Evolutionary conservation across 169 alveolate species (phyloP).

Genomic region (Plasmodium reichenowi): DNA sequence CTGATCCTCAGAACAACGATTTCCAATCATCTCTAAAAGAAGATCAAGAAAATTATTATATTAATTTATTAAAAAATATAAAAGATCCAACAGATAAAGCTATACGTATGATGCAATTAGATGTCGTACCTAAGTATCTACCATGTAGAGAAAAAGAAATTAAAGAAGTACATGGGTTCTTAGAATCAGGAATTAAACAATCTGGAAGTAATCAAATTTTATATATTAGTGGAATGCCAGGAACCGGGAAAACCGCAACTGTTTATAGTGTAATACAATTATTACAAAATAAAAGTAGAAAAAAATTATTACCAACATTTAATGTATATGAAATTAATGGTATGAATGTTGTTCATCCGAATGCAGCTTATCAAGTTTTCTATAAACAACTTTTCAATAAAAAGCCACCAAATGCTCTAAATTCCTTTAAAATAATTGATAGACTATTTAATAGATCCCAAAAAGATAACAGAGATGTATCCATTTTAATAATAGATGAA

Average conservation of each 20-base stretch:
- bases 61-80: conserved; percentile 20
- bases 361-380: conserved; percentile 82
- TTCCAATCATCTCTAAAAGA: conserved; percentile 6
- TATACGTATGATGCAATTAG: conserved; percentile 70
- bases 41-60: conserved; percentile 61
- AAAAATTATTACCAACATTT: conserved; percentile 80
- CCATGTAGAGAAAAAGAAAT: conserved; percentile 85
- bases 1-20: not conserved
- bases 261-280: conserved; percentile 82
- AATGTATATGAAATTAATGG: conserved; percentile 85
- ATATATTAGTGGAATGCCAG: conserved; percentile 89
- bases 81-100: conserved; percentile 69
- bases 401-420: conserved; percentile 73
- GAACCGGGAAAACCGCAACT: conserved; percentile 90
- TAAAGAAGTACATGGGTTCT: conserved; percentile 78
- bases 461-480: conserved; percentile 49
- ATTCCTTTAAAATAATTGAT: conserved; percentile 46
- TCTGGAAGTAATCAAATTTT: conserved; percentile 87
- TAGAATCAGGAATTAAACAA: conserved; percentile 85
- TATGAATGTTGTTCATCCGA: conserved; percentile 83
- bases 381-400: conserved; percentile 75
- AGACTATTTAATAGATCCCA: conserved; percentile 44
- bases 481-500: conserved; percentile 85
- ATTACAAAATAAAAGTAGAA: conserved; percentile 34
- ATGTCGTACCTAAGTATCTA: conserved; percentile 63